A percentile compares a stretch with the other conserved stretches of the same genome.
Conservation (phyloP, 208 protist genomes). For the Trypanosoma vivax region DNA sequence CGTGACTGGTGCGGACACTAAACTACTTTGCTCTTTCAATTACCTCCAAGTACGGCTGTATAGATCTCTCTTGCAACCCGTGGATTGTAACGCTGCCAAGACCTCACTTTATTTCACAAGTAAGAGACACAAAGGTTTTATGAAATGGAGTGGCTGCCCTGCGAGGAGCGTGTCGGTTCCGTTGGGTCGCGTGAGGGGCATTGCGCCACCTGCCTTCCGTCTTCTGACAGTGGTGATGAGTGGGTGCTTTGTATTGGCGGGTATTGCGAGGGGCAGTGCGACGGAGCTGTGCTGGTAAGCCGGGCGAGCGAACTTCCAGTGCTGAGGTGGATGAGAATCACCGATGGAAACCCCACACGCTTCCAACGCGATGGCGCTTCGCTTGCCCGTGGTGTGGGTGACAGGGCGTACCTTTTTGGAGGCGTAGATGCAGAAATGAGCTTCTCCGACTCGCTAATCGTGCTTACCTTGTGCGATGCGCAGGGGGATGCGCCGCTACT, state of each 20-base stretch:
- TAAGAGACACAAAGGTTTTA: background rate
- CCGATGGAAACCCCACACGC: slow-evolving; percentile 1
- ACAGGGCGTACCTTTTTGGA: slow-evolving; percentile 61
- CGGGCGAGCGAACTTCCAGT: slow-evolving; percentile 14
- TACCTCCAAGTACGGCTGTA: no score
- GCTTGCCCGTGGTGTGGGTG: slow-evolving; percentile 23
- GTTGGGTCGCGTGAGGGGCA: slow-evolving; percentile 62
- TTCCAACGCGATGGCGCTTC: slow-evolving; percentile 59
- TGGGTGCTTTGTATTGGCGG: slow-evolving; percentile 54
- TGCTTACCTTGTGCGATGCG: background rate
- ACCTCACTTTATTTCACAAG: background rate
- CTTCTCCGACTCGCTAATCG: slow-evolving; percentile 30
- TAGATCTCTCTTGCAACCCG: no score
- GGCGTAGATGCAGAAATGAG: slow-evolving; percentile 44
- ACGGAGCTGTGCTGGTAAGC: slow-evolving; percentile 23
- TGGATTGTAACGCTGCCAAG: no score
- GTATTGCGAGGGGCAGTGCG: slow-evolving; percentile 52
- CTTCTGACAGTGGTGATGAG: slow-evolving; percentile 2
- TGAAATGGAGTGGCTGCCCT: slow-evolving; percentile 44
- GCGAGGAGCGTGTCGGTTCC: slow-evolving; percentile 25
- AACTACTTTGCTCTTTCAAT: no score
- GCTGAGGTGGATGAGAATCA: slow-evolving; percentile 31
- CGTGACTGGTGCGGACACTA: no score
- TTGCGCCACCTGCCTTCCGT: slow-evolving; percentile 34
- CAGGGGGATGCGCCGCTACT: slow-evolving; percentile 6